Evolutionary conservation across 2,329 filamentous ascomycete species (phyloP).

Genomic region (Ophiocordyceps camponoti-rufipedis): DNA sequence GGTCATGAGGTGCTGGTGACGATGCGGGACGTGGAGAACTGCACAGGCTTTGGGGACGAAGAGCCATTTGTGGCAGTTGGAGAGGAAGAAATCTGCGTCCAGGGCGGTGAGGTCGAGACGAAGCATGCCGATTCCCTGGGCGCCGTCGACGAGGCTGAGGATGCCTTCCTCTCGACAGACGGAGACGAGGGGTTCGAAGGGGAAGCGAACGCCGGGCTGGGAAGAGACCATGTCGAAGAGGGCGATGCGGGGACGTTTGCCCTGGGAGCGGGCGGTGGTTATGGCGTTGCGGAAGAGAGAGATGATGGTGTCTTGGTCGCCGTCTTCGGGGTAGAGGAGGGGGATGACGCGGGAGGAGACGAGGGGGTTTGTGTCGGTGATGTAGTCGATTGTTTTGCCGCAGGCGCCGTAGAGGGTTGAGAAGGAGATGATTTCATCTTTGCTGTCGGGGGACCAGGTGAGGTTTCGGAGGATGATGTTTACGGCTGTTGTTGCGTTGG

Average conservation of each 20-base stretch:
- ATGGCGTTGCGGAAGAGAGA: not conserved
- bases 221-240: not conserved
- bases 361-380: not conserved
- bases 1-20: not conserved
- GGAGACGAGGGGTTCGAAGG: not conserved
- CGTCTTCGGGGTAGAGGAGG: not conserved
- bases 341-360: not conserved
- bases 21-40: not conserved
- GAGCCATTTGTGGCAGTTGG: conserved; percentile 1
- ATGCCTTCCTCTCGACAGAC: not conserved
- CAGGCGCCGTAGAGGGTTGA: not conserved
- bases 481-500: not conserved
- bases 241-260: not conserved
- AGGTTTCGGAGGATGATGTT: not conserved
- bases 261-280: not conserved
- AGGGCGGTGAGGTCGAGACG: not conserved
- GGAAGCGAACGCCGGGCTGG: not conserved
- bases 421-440: not conserved
- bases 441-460: not conserved
- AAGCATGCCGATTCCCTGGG: not conserved
- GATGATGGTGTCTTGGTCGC: not conserved
- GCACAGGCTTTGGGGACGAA: not conserved
- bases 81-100: not conserved
- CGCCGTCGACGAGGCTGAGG: not conserved
- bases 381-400: not conserved